Evolutionary conservation across 148 eudicot genomes (phyloP).

Genomic region (Pouteria glomerata): DNA sequence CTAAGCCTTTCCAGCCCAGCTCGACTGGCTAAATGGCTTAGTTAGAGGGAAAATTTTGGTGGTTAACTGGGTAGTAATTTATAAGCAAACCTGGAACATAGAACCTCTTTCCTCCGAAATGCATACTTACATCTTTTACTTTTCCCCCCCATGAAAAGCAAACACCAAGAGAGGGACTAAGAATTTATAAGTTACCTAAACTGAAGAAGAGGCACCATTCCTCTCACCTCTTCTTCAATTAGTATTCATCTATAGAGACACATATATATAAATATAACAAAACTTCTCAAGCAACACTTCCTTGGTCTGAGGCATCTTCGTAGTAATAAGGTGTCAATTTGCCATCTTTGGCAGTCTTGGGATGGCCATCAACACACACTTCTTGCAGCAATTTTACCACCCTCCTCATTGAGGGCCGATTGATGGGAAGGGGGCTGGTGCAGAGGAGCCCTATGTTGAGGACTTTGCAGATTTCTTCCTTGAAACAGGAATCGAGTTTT

Average conservation of each 20-base stretch:
- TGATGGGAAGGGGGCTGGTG: constrained; percentile 82
- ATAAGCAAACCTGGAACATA: constrained; percentile 7
- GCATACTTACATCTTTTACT: neutral
- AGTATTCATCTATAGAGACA: constrained; percentile 9
- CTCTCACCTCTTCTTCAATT: neutral
- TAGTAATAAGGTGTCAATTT: constrained; percentile 82
- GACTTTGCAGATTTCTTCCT: constrained; percentile 71
- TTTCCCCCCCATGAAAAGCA: neutral
- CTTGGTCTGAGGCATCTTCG: constrained; percentile 79
- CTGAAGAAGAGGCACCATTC: neutral
- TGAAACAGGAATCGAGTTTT: constrained; percentile 67
- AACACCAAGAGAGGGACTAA: neutral
- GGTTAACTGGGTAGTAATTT: neutral
- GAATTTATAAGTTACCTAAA: no score
- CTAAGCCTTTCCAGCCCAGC: no score
- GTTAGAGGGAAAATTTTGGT: neutral
- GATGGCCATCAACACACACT: constrained; percentile 39
- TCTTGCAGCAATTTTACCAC: constrained; percentile 85
- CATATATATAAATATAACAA: no score
- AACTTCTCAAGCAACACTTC: constrained; percentile 55
- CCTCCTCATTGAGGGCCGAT: constrained; percentile 89
- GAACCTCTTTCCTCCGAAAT: no score
- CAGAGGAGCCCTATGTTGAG: constrained; percentile 81
- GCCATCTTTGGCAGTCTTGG: constrained; percentile 49
- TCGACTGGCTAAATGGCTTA: no score